Evolutionary conservation across 2,329 filamentous ascomycete genomes (phyloP), one percentile per base, ranked within the genome.

Genomic region (Penicillium digitatum): DNA sequence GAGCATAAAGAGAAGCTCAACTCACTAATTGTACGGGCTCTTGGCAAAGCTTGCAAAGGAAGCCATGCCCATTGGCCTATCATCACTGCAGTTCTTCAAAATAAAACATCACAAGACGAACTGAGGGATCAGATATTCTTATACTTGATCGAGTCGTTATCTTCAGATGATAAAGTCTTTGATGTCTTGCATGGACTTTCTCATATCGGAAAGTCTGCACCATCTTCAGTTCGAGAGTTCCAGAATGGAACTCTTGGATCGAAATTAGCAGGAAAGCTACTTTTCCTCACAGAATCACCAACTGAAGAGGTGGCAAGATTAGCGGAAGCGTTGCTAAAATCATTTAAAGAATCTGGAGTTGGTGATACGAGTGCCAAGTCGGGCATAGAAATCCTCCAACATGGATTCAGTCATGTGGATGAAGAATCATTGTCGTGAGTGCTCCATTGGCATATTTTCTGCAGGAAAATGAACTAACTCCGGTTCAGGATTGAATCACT

Each of bases 221-320:
- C 75, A 1, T 66, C 69, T 9, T 69, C 76, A 34, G 55, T 81
- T 11, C 72, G 72, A 50, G 66, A 67, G 1, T 81, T 80, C 54
- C 66, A 79, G 11, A 65, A 69, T 20, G 75, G 77, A 6, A 48
- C 68, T 14, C 62, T 78, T 61, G 82, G 81, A 10, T 77, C 78
- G 3, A 73, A 75, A 43, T 67, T 86, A 24, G 70, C 83, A 3
- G 79, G 78, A 32, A 78, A 75, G 43, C 68, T 86, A 11, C 66
- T 85, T 1, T 77, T 76, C 48, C 74, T 85, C 31, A 75, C 79
- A 7, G 81, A 85, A 56, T 82, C 81, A 24, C 65, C 76, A 1
- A 72, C 77, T 27, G 81, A 83, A 29, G 74, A 77, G n/a, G 66
- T 83, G 11, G 73, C 81, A 2, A 71, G 78, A 24, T 58, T 71